Percentiles rank a stretch among this genome's conserved stretches.
These are phyloP conservation scores for Heterobasidion annosum DNA, from an alignment of 1,284 basidiomycete genomes.

Conservation along the genomic window DNA sequence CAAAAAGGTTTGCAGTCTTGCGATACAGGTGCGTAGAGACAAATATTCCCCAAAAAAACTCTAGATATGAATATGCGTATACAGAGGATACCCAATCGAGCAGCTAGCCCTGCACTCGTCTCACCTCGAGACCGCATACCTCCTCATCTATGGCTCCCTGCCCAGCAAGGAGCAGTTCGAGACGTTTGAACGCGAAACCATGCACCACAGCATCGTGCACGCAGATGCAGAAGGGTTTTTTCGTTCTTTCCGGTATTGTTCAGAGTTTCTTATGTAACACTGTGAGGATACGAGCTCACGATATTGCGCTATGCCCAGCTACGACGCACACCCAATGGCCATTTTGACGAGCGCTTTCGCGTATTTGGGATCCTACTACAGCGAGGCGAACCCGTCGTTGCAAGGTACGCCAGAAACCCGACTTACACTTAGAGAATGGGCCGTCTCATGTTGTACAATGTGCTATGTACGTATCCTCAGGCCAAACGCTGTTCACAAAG, in stretches of 20 bases:
- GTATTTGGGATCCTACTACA: slow-evolving; percentile 79
- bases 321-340: slow-evolving; percentile 85
- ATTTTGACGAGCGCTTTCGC: slow-evolving; percentile 81
- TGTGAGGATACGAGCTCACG: background rate
- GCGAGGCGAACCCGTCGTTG: slow-evolving; percentile 71
- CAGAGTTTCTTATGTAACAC: slow-evolving; percentile 6
- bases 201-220: slow-evolving; percentile 73
- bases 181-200: slow-evolving; percentile 63
- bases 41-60: background rate
- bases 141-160: slow-evolving; percentile 83
- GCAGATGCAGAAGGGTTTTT: slow-evolving; percentile 76
- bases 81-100: slow-evolving; percentile 87
- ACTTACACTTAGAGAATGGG: background rate
- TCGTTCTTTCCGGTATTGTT: slow-evolving; percentile 57
- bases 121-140: slow-evolving; percentile 77
- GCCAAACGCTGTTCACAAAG: slow-evolving; percentile 72
- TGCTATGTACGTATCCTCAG: slow-evolving; percentile 24
- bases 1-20: slow-evolving; percentile 34
- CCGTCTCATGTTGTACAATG: background rate
- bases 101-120: slow-evolving; percentile 72
- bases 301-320: slow-evolving; percentile 32
- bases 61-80: background rate
- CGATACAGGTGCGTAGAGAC: slow-evolving; percentile 49
- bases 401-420: slow-evolving; percentile 36
- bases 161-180: slow-evolving; percentile 56